phyloP scores from a whole-genome alignment of 257 asterid species.

The Galeopsis tetrahit region DNA sequence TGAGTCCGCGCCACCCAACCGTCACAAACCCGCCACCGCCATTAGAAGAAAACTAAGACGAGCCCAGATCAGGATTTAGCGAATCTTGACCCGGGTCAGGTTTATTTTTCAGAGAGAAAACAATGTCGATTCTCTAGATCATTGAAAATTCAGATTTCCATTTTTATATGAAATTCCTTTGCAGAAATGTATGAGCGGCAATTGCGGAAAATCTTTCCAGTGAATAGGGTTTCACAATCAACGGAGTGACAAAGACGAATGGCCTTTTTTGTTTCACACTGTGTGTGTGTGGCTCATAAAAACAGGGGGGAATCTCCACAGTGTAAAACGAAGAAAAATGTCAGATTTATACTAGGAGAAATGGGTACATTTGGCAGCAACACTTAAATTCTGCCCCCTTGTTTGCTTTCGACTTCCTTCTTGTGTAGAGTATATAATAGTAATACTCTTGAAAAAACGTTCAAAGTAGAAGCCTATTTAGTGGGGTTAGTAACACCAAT shows the following conservation, averaged over 20 bases:
- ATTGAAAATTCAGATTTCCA: constrained; percentile 21
- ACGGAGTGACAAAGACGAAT: constrained; percentile 50
- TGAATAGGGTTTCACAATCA: constrained; percentile 50
- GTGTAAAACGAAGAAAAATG: constrained; percentile 43
- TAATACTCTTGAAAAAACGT: constrained; percentile 6
- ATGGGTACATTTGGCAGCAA: constrained; percentile 12
- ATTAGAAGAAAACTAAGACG: constrained; percentile 33
- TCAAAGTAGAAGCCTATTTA: constrained; percentile 8
- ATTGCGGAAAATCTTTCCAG: constrained; percentile 52
- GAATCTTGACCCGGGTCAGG: constrained; percentile 59
- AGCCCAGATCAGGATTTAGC: constrained; percentile 47
- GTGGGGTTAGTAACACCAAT: constrained; percentile 35
- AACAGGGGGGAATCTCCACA: constrained; percentile 39
- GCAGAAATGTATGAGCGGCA: constrained; percentile 46
- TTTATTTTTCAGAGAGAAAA: constrained; percentile 19
- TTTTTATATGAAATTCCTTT: constrained; percentile 35
- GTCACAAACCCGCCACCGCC: constrained; percentile 41
- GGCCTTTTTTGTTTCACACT: too few species aligned
- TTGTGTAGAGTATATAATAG: constrained; percentile 1
- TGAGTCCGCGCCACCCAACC: constrained; percentile 35
- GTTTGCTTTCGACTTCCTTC: constrained; percentile 5
- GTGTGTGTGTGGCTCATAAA: not conserved
- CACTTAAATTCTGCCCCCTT: constrained; percentile 30
- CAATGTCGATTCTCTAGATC: constrained; percentile 32
- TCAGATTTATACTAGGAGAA: constrained; percentile 38